Evolutionary conservation across 1,284 basidiomycete species (phyloP).

Genomic region (Ceratobasidium sp.): DNA sequence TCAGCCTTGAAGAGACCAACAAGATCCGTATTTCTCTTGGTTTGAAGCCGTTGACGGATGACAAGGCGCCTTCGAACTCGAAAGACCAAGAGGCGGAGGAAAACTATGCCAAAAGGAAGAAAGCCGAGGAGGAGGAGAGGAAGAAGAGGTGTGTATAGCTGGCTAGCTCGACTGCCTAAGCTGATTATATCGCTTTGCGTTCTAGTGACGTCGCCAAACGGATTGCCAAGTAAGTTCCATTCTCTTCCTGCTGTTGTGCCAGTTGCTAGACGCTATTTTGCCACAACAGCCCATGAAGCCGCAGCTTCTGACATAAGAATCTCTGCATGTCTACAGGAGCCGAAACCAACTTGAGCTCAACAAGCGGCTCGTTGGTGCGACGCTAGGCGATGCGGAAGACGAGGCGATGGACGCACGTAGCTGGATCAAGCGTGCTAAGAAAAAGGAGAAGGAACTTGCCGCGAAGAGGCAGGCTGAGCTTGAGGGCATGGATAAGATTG

Average conservation of each 20-base stretch:
- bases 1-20: conserved; percentile 98
- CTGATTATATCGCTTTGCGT: background rate
- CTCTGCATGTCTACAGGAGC: conserved; percentile 70
- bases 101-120: conserved; percentile 83
- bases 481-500: conserved; percentile 83
- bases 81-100: conserved; percentile 85
- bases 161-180: conserved; percentile 47
- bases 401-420: conserved; percentile 53
- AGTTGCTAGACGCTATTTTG: conserved; percentile 44
- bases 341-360: conserved; percentile 83
- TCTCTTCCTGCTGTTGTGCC: conserved; percentile 46
- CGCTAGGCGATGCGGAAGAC: conserved; percentile 52
- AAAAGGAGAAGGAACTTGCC: conserved; percentile 59
- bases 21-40: conserved; percentile 95
- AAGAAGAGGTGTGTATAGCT: conserved; percentile 65
- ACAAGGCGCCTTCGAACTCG: conserved; percentile 72
- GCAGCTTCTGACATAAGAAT: conserved; percentile 50
- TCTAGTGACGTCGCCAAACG: conserved; percentile 78
- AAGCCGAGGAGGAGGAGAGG: conserved; percentile 79
- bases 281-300: conserved; percentile 36
- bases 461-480: conserved; percentile 80
- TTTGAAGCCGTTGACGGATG: conserved; percentile 91
- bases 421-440: conserved; percentile 52
- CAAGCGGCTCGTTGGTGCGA: conserved; percentile 43
- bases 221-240: conserved; percentile 87